Base-by-base conservation (phyloP, 257 asterid species). In the Primulina huaijiensis region DNA sequence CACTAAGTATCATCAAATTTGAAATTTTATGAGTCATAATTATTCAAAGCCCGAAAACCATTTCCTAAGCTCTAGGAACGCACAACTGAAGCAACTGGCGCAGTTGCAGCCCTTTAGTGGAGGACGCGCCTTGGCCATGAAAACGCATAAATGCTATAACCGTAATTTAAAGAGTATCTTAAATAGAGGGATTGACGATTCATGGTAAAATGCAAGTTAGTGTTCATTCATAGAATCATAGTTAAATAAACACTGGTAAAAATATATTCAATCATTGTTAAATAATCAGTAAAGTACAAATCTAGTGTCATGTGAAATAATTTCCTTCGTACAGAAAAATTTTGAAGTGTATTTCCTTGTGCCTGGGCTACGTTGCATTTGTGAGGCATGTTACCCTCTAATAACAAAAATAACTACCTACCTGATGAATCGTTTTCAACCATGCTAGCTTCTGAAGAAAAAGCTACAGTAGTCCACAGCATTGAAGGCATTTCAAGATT, bases 341-440 rank as follows among this genome's bases (percentile, higher is more conserved):
- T 2, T 9, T 38, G 8, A 38, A 2, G 50, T 35, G 43, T 7
- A 35, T 23, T 7, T 8, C 43, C 43, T 7, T 8, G 12, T 8
- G 43, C 0, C 14, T 37, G 43, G 43, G 12, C 11, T 37, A 37
- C 43, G 8, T 37, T 37, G 43, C 43, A 7, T 37, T 37, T 37
- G 43, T 8, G 12, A 1, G 12, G 43, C 11, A 37, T 8, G 2
- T 37, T 37, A 9, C 43, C 8, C 43, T 37, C 43, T 50, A 33
- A 77, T 65, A 38, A 12, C 52, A 5, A 40, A 53, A 62, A 43
- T 66, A 52, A 21, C 33, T 27, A 78, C 43, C 72, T 71, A 87
- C 95, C 98, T 79, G 86, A 71, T 1, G 87, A 63, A 62, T 72
- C 77, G 60, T 56, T 77, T 80, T 62, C 93, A 74, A 65, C 72